phyloP scores from a whole-genome alignment of 2,329 filamentous ascomycete species.

The Zymoseptoria crescenta region DNA sequence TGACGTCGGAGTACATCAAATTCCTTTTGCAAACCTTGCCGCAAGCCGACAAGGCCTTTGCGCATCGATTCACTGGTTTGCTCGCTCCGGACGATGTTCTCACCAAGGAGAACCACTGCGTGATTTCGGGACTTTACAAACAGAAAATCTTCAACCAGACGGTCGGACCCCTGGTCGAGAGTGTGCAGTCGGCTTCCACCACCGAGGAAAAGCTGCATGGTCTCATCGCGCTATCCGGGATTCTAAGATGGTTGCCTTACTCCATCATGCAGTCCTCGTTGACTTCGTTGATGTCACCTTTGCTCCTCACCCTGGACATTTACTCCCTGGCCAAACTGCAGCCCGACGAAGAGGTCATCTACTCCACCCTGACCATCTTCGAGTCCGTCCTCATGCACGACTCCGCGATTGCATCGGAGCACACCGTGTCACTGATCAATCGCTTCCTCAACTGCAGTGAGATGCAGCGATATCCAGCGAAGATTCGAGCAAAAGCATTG shows the following conservation, averaged over 20 bases:
- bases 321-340: constrained; percentile 21
- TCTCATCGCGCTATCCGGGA: constrained; percentile 55
- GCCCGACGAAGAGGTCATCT: constrained; percentile 46
- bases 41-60: constrained; percentile 39
- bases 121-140: constrained; percentile 54
- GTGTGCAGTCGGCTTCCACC: constrained; percentile 41
- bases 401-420: constrained; percentile 46
- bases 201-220: constrained; percentile 49
- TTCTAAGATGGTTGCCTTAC: constrained; percentile 53
- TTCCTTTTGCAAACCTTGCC: constrained; percentile 45
- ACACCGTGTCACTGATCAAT: constrained; percentile 50
- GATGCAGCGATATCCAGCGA: constrained; percentile 27
- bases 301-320: constrained; percentile 55
- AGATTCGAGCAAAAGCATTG: constrained; percentile 42
- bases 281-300: constrained; percentile 48
- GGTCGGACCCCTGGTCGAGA: constrained; percentile 47
- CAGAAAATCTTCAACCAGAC: constrained; percentile 56
- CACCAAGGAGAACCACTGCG: constrained; percentile 52
- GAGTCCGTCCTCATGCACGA: constrained; percentile 51
- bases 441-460: constrained; percentile 44
- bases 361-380: constrained; percentile 53
- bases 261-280: constrained; percentile 53
- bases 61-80: constrained; percentile 52
- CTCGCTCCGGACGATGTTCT: constrained; percentile 55
- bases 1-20: constrained; percentile 36